Evolutionary conservation across 2,329 filamentous ascomycete genomes (phyloP).

Genomic region (Diaporthe capsici): DNA sequence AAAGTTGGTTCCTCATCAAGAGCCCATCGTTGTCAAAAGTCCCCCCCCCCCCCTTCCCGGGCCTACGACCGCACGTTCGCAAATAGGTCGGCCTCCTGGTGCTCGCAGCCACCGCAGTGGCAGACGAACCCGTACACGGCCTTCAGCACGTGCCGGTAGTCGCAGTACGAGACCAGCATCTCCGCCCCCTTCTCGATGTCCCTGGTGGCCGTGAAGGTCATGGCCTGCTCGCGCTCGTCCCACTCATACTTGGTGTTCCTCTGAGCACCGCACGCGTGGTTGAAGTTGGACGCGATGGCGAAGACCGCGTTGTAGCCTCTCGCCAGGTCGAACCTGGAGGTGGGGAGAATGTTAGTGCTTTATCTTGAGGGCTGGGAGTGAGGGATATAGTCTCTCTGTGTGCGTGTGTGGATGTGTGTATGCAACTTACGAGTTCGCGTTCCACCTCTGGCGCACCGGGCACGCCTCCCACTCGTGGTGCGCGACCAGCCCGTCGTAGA

Average conservation of each 20-base stretch:
- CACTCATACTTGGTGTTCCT: conserved; percentile 62
- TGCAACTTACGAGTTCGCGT: conserved; percentile 61
- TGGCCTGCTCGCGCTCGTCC: conserved; percentile 49
- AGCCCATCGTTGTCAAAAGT: neutral
- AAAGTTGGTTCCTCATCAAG: neutral
- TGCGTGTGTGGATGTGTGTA: too few relatives aligned
- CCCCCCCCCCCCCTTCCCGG: too few relatives aligned
- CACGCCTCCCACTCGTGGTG: conserved; percentile 48
- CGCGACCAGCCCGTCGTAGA: conserved; percentile 56
- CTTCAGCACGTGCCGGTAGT: conserved; percentile 55
- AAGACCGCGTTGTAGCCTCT: conserved; percentile 57
- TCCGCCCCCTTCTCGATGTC: conserved; percentile 61
- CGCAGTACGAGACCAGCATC: conserved; percentile 66
- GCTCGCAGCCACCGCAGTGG: conserved; percentile 61
- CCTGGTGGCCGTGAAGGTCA: conserved; percentile 58
- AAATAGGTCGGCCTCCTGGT: conserved; percentile 27
- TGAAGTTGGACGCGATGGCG: conserved; percentile 68
- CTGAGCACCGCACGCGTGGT: conserved; percentile 66
- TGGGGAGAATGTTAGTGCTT: too few relatives aligned
- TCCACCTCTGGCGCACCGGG: conserved; percentile 56
- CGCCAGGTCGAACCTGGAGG: conserved; percentile 46
- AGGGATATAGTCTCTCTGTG: neutral
- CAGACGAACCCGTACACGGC: conserved; percentile 67
- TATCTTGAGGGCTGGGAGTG: neutral
- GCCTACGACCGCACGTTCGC: neutral